Base-by-base conservation (phyloP, 345 rosid species). In the Rhodamnia argentea region DNA sequence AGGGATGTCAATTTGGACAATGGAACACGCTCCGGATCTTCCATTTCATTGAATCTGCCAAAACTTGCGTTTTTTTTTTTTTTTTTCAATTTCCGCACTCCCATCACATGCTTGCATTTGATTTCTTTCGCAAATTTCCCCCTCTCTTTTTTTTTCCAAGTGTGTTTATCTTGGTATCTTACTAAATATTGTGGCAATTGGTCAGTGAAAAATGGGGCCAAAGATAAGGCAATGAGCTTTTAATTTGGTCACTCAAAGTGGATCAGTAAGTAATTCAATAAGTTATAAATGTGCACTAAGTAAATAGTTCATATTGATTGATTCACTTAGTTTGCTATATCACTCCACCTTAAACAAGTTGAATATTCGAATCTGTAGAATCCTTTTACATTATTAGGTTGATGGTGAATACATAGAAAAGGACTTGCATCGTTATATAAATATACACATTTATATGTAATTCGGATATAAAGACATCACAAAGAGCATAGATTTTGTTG, bases 1-100 rank as follows among this genome's bases (percentile, higher is more conserved):
- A 62, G 75, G 40, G 88, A 86, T 54, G 88, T 58, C 83, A 84
- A 82, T 82, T 83, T 64, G 87, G 29, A 85, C 23, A 26, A 18
- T 22, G 13, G 84, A 83, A 52, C 27, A 52, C 53, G 60, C 58
- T 83, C 44, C 47, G 18, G 47, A 83, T 83, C 60, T 42, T 84
- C 75, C 52, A 58, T 2, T 44, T 23, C 51, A 16, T 27, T 32
- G n/a, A 15, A 53, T 37, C n/a, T 14, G 70, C 37, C 13, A 13
- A n/a, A n/a, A n/a, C n/a, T n/a, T n/a, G n/a, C n/a, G n/a, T n/a
- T n/a, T n/a, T n/a, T n/a, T n/a, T n/a, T n/a, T n/a, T n/a, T n/a
- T n/a, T n/a, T n/a, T n/a, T n/a, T n/a, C n/a, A n/a, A n/a, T n/a
- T n/a, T n/a, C n/a, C n/a, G n/a, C n/a, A n/a, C n/a, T n/a, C n/a